A percentile compares a stretch with the other conserved stretches of the same genome.
Evolutionary conservation across 305 asterid species (phyloP).

Genomic region (Rubia balearica): DNA sequence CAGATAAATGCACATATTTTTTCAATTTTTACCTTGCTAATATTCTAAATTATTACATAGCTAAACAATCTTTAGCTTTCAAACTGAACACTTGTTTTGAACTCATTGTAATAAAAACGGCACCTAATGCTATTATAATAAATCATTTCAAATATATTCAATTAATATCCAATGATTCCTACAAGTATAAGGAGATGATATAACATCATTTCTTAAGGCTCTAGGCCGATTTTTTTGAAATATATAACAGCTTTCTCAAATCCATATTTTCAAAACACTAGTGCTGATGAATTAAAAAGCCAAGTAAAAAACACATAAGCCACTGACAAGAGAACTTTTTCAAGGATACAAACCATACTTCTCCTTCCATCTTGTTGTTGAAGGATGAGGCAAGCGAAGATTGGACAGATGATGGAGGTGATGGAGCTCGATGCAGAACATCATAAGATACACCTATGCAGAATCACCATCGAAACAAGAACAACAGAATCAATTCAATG

Average conservation of each 20-base stretch:
- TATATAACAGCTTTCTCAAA: background rate
- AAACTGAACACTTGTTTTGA: background rate
- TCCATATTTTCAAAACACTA: conserved; percentile 3
- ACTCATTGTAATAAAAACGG: background rate
- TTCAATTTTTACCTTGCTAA: background rate
- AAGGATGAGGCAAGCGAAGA: conserved; percentile 38
- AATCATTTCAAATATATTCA: background rate
- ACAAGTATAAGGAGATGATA: background rate
- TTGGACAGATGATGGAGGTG: conserved; percentile 25
- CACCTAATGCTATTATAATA: background rate
- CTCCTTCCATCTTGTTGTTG: conserved; percentile 35
- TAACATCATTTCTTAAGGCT: background rate
- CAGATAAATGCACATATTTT: background rate
- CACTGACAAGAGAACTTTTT: conserved; percentile 6
- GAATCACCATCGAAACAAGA: background rate
- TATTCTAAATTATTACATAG: background rate
- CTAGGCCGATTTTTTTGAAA: background rate
- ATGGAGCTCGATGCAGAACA: conserved; percentile 30
- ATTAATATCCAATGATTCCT: background rate
- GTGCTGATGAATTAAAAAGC: conserved; percentile 9
- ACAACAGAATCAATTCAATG: conserved; percentile 17
- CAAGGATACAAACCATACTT: conserved; percentile 34
- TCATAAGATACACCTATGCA: conserved; percentile 41
- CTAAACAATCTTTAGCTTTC: background rate
- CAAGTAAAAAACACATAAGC: conserved; percentile 3